A percentile compares a stretch with the other conserved stretches of the same genome.
phyloP scores from a whole-genome alignment of 129 eudicot genomes.

The Dittrichia graveolens region DNA sequence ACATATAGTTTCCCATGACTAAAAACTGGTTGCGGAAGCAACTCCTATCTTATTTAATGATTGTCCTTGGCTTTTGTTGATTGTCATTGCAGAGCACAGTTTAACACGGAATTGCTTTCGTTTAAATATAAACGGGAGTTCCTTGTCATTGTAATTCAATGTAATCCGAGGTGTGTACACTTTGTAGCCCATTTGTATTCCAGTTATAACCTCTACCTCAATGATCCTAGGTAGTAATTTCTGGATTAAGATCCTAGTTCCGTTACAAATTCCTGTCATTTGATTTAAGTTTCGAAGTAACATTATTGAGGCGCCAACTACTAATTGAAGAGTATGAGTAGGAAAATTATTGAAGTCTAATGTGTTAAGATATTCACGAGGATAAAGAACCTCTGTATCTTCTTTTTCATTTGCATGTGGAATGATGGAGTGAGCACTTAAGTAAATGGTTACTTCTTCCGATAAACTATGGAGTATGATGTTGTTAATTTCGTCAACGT shows the following conservation, averaged over 20 bases:
- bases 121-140: neutral
- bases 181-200: too few relatives aligned
- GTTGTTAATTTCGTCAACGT: neutral
- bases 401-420: neutral
- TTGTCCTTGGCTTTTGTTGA: neutral
- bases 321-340: too few relatives aligned
- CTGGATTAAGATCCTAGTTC: too few relatives aligned
- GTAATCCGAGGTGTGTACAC: too few relatives aligned
- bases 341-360: too few relatives aligned
- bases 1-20: neutral
- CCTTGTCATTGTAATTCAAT: neutral
- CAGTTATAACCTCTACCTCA: too few relatives aligned
- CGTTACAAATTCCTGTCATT: too few relatives aligned
- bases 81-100: neutral
- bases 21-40: neutral
- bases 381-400: neutral
- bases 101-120: neutral
- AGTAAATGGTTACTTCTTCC: neutral
- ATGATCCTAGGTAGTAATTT: too few relatives aligned
- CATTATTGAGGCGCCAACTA: too few relatives aligned
- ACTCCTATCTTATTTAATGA: neutral
- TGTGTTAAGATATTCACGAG: neutral
- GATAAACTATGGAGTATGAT: neutral
- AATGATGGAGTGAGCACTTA: neutral
- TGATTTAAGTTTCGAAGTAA: too few relatives aligned